phyloP scores from a whole-genome alignment of 176 grass and related monocot species.

The Dactylis glomerata region DNA sequence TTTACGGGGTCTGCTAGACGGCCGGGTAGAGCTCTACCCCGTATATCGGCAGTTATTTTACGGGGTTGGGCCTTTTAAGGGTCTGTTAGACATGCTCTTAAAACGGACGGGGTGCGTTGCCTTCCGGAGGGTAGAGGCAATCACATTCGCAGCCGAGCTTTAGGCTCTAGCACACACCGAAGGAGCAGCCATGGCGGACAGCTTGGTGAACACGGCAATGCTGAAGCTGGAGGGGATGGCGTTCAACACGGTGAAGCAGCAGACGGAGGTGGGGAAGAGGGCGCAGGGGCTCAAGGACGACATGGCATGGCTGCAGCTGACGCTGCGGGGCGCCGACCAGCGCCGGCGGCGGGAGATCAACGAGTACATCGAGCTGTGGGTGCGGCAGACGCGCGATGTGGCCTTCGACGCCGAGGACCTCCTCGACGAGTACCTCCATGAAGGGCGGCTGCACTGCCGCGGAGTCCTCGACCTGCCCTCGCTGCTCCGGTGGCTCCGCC shows the following conservation, averaged over 20 bases:
- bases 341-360: background rate
- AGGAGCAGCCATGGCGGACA: background rate
- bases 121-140: background rate
- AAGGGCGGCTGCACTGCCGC: background rate
- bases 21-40: too few relatives aligned
- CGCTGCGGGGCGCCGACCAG: background rate
- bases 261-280: background rate
- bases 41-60: too few relatives aligned
- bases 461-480: background rate
- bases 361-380: conserved; percentile 21
- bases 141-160: background rate
- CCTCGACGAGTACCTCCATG: conserved; percentile 21
- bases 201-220: background rate
- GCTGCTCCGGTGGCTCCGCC: background rate
- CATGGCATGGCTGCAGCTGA: background rate
- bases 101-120: background rate
- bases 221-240: background rate
- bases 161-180: too few relatives aligned
- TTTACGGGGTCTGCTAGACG: too few relatives aligned
- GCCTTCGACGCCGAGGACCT: conserved; percentile 25
- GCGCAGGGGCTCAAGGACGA: background rate
- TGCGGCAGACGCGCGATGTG: conserved; percentile 31
- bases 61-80: too few relatives aligned
- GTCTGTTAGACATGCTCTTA: too few relatives aligned
- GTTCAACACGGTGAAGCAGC: background rate